Conservation (phyloP, 140 eudicot species). For the Oenanthe javanica region DNA sequence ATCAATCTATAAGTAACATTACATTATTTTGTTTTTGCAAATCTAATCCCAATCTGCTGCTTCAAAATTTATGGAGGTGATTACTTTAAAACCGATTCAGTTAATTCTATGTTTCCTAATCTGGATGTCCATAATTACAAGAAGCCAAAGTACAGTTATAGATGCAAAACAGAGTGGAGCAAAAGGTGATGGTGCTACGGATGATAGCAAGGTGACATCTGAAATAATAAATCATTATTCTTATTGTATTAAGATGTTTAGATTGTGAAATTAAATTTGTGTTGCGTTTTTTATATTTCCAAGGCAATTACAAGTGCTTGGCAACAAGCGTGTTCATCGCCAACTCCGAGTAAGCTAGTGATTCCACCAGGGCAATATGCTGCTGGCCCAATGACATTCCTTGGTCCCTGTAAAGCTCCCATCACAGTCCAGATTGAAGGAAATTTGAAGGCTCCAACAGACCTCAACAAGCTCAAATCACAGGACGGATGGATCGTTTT, state of each 20-base stretch:
- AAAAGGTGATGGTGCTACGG: conserved; percentile 27
- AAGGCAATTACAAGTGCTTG: conserved; percentile 44
- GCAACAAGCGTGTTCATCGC: conserved; percentile 35
- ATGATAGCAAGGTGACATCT: conserved; percentile 30
- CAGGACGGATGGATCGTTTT: conserved; percentile 34
- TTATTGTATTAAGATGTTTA: not conserved
- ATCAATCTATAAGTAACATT: not conserved
- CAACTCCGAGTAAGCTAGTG: conserved; percentile 23
- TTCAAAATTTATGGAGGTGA: not conserved
- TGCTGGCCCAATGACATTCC: conserved; percentile 20
- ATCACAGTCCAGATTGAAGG: conserved; percentile 28
- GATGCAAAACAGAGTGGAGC: conserved; percentile 31
- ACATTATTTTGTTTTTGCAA: not conserved
- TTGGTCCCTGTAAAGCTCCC: conserved; percentile 46
- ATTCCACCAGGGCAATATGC: conserved; percentile 36
- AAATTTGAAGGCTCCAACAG: conserved; percentile 35
- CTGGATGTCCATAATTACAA: conserved; percentile 15
- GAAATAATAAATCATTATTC: not conserved
- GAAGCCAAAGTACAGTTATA: conserved; percentile 21
- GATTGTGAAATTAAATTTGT: not conserved
- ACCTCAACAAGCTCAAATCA: conserved; percentile 24
- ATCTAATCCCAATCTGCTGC: not conserved
- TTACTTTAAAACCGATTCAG: not conserved
- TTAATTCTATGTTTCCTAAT: conserved; percentile 13
- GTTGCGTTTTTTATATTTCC: not conserved